Conservation (phyloP, 164 flowering plant species). For the Vitis cinerea region DNA sequence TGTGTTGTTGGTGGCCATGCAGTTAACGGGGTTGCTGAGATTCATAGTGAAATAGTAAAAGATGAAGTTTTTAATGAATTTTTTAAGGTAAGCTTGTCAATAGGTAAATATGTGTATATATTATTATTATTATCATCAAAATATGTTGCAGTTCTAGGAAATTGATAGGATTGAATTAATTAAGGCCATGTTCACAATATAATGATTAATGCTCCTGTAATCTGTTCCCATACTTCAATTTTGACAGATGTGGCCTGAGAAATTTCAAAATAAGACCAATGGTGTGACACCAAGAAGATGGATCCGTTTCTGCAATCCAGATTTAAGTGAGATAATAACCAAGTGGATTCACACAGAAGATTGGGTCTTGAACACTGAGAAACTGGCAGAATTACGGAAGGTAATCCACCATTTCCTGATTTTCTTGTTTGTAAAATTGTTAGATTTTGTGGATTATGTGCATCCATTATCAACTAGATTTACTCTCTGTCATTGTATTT, state of each 20-base stretch:
- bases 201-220: not conserved
- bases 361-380: constrained; percentile 79
- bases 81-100: constrained; percentile 48
- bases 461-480: not conserved
- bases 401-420: constrained; percentile 30
- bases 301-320: constrained; percentile 89
- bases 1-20: constrained; percentile 95
- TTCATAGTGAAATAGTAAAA: constrained; percentile 93
- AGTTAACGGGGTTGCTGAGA: constrained; percentile 97
- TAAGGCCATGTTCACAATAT: not conserved
- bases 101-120: not conserved
- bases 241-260: constrained; percentile 90
- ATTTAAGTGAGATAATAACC: constrained; percentile 63
- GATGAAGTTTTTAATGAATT: constrained; percentile 86
- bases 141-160: not conserved
- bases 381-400: constrained; percentile 73
- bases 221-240: constrained; percentile 2
- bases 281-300: constrained; percentile 98
- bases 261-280: constrained; percentile 95
- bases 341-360: constrained; percentile 78
- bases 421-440: constrained; percentile 3
- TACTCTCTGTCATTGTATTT: not conserved
- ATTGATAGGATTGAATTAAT: not conserved
- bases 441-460: not conserved
- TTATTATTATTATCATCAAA: not conserved